Evolutionary conservation across 768 basidiomycete genomes (phyloP).

Genomic region (Hypsizygus marmoreus): DNA sequence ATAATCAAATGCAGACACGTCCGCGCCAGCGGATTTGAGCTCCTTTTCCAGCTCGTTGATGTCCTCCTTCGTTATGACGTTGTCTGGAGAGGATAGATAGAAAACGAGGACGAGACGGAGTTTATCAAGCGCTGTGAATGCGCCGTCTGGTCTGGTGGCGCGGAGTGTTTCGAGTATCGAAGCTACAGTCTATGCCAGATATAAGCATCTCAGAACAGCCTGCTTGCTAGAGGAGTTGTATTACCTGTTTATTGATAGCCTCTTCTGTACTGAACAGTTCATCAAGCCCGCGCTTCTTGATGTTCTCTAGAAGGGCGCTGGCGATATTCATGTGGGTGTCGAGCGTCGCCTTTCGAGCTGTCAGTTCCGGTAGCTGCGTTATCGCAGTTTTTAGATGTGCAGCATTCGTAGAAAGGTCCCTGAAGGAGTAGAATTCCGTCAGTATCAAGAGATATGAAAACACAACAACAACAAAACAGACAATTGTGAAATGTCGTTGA

Average conservation of each 20-base stretch:
- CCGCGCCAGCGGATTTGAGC: conserved; percentile 78
- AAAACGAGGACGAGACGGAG: conserved; percentile 94
- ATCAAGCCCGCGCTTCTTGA: conserved; percentile 93
- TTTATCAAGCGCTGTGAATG: conserved; percentile 79
- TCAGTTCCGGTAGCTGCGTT: conserved; percentile 94
- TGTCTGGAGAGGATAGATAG: conserved; percentile 86
- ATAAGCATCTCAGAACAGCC: too few relatives aligned
- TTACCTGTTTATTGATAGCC: conserved; percentile 80
- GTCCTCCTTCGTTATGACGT: conserved; percentile 84
- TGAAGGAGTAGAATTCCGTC: conserved; percentile 21
- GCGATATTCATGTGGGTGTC: conserved; percentile 99
- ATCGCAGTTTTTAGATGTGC: conserved; percentile 95
- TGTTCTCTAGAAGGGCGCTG: conserved; percentile 90
- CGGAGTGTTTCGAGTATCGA: conserved; percentile 89
- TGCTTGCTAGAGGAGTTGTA: conserved; percentile 8
- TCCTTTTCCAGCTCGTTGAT: conserved; percentile 85
- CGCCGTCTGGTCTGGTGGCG: conserved; percentile 61
- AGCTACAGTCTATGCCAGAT: conserved; percentile 57
- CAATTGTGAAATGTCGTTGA: conserved; percentile 95
- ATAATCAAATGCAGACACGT: conserved; percentile 86
- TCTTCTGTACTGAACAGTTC: conserved; percentile 98
- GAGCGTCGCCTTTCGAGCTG: conserved; percentile 92
- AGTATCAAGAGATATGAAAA: conserved; percentile 2
- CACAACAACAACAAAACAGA: conserved; percentile 36
- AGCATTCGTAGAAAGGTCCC: conserved; percentile 92